Evolutionary conservation across 495 filamentous ascomycete species (phyloP), one percentile per base, ranked within the genome.

Genomic region (Bacidia rubella): DNA sequence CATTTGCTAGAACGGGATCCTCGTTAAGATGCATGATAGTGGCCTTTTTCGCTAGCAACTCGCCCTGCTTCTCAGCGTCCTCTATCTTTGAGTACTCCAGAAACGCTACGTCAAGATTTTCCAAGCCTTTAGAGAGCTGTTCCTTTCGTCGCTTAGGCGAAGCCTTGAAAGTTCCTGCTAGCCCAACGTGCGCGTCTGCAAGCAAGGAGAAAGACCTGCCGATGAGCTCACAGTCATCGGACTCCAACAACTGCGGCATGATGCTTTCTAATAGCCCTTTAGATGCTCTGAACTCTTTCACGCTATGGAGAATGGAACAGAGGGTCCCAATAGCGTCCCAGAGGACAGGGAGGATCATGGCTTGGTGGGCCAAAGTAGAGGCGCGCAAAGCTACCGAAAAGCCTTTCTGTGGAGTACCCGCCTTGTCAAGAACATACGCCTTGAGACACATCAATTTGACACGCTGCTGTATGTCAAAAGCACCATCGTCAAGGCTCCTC

Each of bases 41-140:
- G 15, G 86, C 85, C 65, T 88, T 90, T 69, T 90, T 90, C 1
- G 84, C 85, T 70, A 93, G 78, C 78, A 86, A 82, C 68, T 88
- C 84, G 62, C 83, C 83, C 65, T 86, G 83, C 32, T 80, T 84
- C 20, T 73, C 66, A 17, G 82, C 69, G 67, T 95, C 87, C 62
- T 87, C 82, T 27, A 90, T 74, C 24, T 75, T 73, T 39, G 84
- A 79, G 57, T 76, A 93, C 52, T 85, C 77, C 61, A 74, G 65
- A 60, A 80, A 80, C 7, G 85, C 80, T 47, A 68, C 74, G 54
- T 86, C 83, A 27, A 90, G 73, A 27, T 80, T 81, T 39, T 78
- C 79, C 39, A 85, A 59, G 2, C 80, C 84, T 41, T 74, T 76
- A 4, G 75, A 77, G 24, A 89, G 62, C 57, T 79, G 74, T 58